Conservation (phyloP, 2,329 filamentous ascomycete genomes). For the Pseudofabraea citricarpa region DNA sequence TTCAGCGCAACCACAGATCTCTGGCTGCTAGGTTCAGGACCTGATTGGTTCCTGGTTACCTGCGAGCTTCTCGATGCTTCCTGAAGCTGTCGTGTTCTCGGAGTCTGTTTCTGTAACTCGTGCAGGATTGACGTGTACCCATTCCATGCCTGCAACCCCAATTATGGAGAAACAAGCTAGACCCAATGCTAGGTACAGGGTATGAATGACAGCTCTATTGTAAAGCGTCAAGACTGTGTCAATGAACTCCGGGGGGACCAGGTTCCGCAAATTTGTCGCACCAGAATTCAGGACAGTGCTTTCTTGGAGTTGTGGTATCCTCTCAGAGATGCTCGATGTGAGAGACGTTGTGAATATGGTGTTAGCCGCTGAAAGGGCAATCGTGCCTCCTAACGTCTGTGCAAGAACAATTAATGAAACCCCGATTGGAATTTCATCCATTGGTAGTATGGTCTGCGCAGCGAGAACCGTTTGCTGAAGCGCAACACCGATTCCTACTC, state of each 20-base stretch:
- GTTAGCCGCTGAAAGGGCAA: background rate
- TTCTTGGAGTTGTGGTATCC: background rate
- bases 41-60: too few relatives aligned
- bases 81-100: too few relatives aligned
- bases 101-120: too few relatives aligned
- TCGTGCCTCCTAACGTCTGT: conserved; percentile 2
- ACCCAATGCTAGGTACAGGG: too few relatives aligned
- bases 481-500: conserved; percentile 36
- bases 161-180: too few relatives aligned
- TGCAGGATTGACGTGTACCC: too few relatives aligned
- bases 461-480: conserved; percentile 31
- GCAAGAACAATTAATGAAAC: conserved; percentile 5
- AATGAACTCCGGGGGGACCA: background rate
- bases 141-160: too few relatives aligned
- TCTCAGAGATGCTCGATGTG: background rate
- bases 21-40: too few relatives aligned
- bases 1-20: too few relatives aligned
- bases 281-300: background rate
- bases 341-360: background rate
- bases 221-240: background rate
- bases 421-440: conserved; percentile 45
- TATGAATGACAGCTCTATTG: background rate
- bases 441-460: conserved; percentile 31
- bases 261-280: background rate
- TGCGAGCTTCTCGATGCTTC: too few relatives aligned